These are phyloP conservation scores for Microsporum audouinii DNA, from an alignment of 2,329 filamentous ascomycete species.

Conservation along the genomic window DNA sequence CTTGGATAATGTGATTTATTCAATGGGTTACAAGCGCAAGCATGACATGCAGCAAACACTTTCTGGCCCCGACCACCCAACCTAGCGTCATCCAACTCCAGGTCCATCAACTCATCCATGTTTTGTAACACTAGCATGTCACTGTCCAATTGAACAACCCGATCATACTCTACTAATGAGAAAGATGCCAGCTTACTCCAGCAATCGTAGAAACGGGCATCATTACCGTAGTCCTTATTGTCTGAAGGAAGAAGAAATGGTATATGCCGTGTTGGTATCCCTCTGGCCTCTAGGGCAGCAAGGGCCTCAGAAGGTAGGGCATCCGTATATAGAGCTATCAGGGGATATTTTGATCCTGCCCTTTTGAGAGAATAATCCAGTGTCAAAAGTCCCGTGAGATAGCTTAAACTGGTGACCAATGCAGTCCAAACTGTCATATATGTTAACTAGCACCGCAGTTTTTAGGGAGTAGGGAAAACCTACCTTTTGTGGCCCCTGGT, in stretches of 20 bases:
- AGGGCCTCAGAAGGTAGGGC: slow-evolving; percentile 58
- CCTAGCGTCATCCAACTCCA: slow-evolving; percentile 53
- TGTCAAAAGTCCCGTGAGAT: slow-evolving; percentile 71
- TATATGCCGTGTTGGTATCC: slow-evolving; percentile 59
- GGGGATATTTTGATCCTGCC: slow-evolving; percentile 57
- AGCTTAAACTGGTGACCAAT: slow-evolving; percentile 72
- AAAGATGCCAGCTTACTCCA: slow-evolving; percentile 82
- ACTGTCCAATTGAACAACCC: slow-evolving; percentile 73
- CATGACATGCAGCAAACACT: slow-evolving; percentile 74
- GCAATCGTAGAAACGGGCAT: slow-evolving; percentile 78
- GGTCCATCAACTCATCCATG: slow-evolving; percentile 88
- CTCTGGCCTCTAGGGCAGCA: slow-evolving; percentile 55
- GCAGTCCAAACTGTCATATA: slow-evolving; percentile 64
- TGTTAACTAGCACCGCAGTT: background rate
- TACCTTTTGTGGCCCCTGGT: slow-evolving; percentile 4
- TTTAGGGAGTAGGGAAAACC: background rate
- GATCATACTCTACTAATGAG: slow-evolving; percentile 60
- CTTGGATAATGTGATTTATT: slow-evolving; percentile 66
- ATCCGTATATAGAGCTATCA: slow-evolving; percentile 74
- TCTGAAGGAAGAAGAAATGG: slow-evolving; percentile 59
- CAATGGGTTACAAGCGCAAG: slow-evolving; percentile 76
- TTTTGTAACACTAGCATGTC: slow-evolving; percentile 76
- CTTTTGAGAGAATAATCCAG: slow-evolving; percentile 65
- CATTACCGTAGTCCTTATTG: slow-evolving; percentile 57
- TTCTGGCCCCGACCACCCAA: slow-evolving; percentile 43